Conservation (phyloP, 2,329 filamentous ascomycete species). For the Diaporthe capsici region DNA sequence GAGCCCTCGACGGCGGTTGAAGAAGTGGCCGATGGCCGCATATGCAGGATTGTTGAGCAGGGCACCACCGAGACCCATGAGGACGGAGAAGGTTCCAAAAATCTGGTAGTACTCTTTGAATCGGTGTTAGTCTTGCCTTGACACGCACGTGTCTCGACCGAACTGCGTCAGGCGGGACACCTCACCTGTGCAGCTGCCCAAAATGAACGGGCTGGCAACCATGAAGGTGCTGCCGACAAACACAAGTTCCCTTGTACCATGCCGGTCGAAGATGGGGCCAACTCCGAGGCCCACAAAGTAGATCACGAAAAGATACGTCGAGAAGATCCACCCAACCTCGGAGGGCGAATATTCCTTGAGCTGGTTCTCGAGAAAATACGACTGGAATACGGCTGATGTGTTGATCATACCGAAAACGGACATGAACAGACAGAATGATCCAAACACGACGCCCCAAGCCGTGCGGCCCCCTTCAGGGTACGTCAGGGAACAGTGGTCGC, state of each 20-base stretch:
- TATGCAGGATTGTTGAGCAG: slow-evolving; percentile 84
- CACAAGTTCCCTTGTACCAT: slow-evolving; percentile 78
- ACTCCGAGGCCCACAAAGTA: slow-evolving; percentile 88
- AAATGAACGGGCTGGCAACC: slow-evolving; percentile 72
- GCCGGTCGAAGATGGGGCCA: slow-evolving; percentile 84
- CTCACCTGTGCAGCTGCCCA: slow-evolving; percentile 74
- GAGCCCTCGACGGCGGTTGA: slow-evolving; percentile 78
- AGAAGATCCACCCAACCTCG: slow-evolving; percentile 87
- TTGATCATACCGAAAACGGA: slow-evolving; percentile 81
- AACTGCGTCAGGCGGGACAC: neutral
- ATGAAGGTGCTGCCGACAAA: slow-evolving; percentile 73
- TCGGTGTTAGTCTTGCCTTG: slow-evolving; percentile 21
- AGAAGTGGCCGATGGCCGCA: slow-evolving; percentile 84
- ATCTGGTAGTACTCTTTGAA: slow-evolving; percentile 81
- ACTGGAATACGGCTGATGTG: slow-evolving; percentile 81
- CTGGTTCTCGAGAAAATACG: slow-evolving; percentile 81
- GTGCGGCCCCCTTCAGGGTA: slow-evolving; percentile 82
- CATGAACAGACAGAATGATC: slow-evolving; percentile 79
- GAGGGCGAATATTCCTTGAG: slow-evolving; percentile 75
- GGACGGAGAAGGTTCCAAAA: slow-evolving; percentile 79
- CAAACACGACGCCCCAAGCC: slow-evolving; percentile 83
- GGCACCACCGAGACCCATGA: slow-evolving; percentile 80
- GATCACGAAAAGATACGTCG: slow-evolving; percentile 82
- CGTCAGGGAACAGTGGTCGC: slow-evolving; percentile 44
- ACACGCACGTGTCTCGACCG: neutral